Evolutionary conservation across 2,329 filamentous ascomycete species (phyloP).

Genomic region (Tolypocladium nubicola): DNA sequence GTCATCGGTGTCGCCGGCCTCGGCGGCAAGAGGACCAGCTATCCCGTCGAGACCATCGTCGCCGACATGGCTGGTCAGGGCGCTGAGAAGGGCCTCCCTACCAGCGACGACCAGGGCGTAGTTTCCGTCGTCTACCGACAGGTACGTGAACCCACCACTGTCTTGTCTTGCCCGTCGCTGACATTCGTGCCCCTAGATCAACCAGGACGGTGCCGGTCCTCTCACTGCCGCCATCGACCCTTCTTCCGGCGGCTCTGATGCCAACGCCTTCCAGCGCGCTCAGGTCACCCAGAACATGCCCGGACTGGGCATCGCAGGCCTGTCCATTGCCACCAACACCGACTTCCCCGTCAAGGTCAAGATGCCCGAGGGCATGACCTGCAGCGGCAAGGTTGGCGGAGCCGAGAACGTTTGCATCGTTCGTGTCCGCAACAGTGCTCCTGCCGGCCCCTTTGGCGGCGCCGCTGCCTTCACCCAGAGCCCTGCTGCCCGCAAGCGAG

Average conservation of each 20-base stretch:
- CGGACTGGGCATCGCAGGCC: constrained; percentile 42
- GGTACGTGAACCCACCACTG: constrained; percentile 12
- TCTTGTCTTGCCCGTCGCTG: neutral
- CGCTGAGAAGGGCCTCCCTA: constrained; percentile 44
- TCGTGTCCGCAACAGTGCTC: constrained; percentile 49
- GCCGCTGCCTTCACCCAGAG: constrained; percentile 56
- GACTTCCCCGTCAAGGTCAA: constrained; percentile 56
- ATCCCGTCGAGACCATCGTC: constrained; percentile 38
- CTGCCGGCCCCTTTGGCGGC: constrained; percentile 57
- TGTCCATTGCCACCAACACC: constrained; percentile 47
- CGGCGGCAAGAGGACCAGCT: constrained; percentile 27
- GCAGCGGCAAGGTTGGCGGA: constrained; percentile 46
- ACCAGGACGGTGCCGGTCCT: constrained; percentile 60
- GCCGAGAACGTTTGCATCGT: constrained; percentile 56
- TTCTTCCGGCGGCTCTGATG: constrained; percentile 52
- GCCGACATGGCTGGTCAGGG: constrained; percentile 43
- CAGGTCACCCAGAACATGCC: constrained; percentile 51
- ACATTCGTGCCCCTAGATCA: constrained; percentile 40
- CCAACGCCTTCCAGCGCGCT: constrained; percentile 48
- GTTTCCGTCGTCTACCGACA: constrained; percentile 53
- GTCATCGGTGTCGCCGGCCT: constrained; percentile 4
- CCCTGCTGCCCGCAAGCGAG: constrained; percentile 46
- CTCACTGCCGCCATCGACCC: constrained; percentile 49
- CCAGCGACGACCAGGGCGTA: constrained; percentile 46
- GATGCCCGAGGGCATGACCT: constrained; percentile 62